A percentile compares a stretch with the other conserved stretches of the same genome.
These are phyloP conservation scores for Prunus campanulata DNA, from an alignment of 306 rosid species.

Conservation along the genomic window DNA sequence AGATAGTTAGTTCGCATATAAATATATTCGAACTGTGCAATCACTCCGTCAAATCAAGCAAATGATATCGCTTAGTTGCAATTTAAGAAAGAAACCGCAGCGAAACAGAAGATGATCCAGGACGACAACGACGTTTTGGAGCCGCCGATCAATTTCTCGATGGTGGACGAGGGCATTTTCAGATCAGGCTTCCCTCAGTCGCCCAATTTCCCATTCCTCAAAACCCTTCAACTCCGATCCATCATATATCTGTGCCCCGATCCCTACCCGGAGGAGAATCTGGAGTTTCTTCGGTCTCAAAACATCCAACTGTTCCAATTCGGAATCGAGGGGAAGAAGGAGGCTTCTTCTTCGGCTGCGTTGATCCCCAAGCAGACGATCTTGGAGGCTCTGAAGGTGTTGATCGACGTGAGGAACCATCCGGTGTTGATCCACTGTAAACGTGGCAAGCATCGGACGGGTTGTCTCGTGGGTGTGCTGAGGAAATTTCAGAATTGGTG, in stretches of 20 bases:
- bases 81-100: neutral
- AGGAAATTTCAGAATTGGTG: conserved; percentile 92
- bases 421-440: conserved; percentile 61
- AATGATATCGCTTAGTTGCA: too few species aligned
- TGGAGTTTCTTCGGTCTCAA: conserved; percentile 60
- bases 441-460: conserved; percentile 80
- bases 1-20: neutral
- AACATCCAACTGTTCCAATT: conserved; percentile 70
- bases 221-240: conserved; percentile 64
- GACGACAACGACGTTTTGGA: conserved; percentile 35
- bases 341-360: conserved; percentile 41
- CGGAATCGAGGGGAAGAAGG: conserved; percentile 88
- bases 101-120: neutral
- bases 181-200: conserved; percentile 70
- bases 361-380: conserved; percentile 53
- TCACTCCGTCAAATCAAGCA: neutral
- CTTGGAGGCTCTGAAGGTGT: conserved; percentile 62
- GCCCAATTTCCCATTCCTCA: conserved; percentile 58
- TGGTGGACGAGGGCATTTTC: conserved; percentile 76
- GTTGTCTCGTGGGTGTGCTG: conserved; percentile 79
- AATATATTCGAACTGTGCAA: neutral
- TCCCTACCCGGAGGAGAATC: conserved; percentile 73
- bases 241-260: conserved; percentile 78
- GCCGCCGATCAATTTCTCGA: conserved; percentile 74
- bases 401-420: conserved; percentile 46